Evolutionary conservation across 148 eudicot species (phyloP), one percentile per base, ranked within the genome.

Genomic region (Fagopyrum homotropicum): DNA sequence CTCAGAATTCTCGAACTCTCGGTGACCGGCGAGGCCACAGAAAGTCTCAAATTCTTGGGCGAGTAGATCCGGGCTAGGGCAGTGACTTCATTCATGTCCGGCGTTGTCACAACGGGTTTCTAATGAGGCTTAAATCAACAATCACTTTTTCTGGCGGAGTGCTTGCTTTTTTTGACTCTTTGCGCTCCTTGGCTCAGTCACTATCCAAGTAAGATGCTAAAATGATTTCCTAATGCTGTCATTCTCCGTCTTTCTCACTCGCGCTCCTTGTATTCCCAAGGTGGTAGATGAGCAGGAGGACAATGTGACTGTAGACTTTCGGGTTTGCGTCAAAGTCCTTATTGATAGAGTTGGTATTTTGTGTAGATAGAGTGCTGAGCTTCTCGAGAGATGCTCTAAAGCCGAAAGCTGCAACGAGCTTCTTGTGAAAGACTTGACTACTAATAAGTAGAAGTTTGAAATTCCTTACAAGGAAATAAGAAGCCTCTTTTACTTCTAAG

Each of bases 151-250:
- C 91, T 19, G 82, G 86, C 8, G 88, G 89, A 72, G 89, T 89
- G 75, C 88, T 83, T 78, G 87, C 83, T 69, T 90, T 94, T 80
- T 82, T 88, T 3, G 97, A 94, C 50, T 87, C 93, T 3, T 76
- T 92, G 76, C 89, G 86, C 73, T 85, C 90, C 22, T 76, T 94
- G 55, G 86, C 97, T 82, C 97, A 90, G 76, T 91, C 97, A 81
- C 72, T 94, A 73, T 80, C 86, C 78, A 91, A 87, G 98, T 94
- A 75, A 76, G 89, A 72, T 59, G 2, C 57, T 10, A 52, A 52
- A 52, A 9, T 52, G n/a, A 9, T 52, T 52, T 16, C 57, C 14
- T 52, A 22, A 22, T 22, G 26, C 26, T 69, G 9, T 69, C 5
- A 69, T 69, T 2, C 16, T 22, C 12, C 3, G 40, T 60, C 40